Base-by-base conservation (phyloP, 805 yeast genomes). In the Cyberlindnera xishuangbannaensis region DNA sequence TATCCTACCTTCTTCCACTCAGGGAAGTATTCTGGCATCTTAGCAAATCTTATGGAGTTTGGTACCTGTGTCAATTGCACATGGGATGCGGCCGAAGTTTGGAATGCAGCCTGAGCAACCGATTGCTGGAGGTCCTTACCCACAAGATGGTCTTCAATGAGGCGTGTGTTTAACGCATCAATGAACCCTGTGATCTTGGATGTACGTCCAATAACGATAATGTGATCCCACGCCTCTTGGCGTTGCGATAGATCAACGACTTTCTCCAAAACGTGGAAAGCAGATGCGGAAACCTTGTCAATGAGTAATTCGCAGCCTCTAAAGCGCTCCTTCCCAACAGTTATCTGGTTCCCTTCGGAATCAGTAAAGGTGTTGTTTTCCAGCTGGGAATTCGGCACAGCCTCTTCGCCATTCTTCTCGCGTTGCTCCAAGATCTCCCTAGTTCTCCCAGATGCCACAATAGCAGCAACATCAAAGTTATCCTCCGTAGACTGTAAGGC, bases 241-340 rank as follows among this genome's bases (percentile, higher is more conserved):
- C 88, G 73, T 53, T 76, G 78, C 40, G 71, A 71, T 14, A 80
- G 60, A 47, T 83, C 90, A 21, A 75, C 78, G 13, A 90, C 66
- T 34, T 65, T 65, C n/a, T 56, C 48, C 33, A 85, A 58, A 0
- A 76, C 63, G 18, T 61, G 58, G 30, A 74, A 75, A 2, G 84
- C 68, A 3, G 71, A 69, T 14, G 59, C 61, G 4, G 82, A 69
- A 15, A 90, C 66, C 15, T 53, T 51, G 5, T 59, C 64, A 21
- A 90, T 67, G 33, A 90, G 66, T 15, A 60, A 65, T 28, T 71
- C 76, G 23, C 82, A 64, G 1, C 97, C 97, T 53, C 73, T 79
- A 58, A 90, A 90, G 48, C 97, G 69, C 61, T 87, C 95, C 40
- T 78, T 83, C 3, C 97, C 97, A n/a, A 90, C 76, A 7, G 64